Percentiles rank a stretch among this genome's conserved stretches.
phyloP scores from a whole-genome alignment of 139 green algal species.

The Coccomyxa sp. region DNA sequence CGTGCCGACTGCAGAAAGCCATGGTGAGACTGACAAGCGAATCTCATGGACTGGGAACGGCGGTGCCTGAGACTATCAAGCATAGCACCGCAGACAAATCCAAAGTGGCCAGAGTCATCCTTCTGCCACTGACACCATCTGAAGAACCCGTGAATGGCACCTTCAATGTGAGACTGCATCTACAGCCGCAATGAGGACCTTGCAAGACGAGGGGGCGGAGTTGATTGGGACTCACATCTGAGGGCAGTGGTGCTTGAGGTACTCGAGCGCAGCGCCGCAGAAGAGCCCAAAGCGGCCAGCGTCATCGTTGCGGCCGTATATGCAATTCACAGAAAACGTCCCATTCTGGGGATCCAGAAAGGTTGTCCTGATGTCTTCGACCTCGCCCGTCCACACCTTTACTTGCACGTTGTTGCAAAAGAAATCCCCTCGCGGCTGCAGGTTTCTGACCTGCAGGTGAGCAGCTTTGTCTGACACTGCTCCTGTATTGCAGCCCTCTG shows the following conservation, averaged over 20 bases:
- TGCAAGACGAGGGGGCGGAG: neutral
- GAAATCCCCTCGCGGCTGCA: conserved; percentile 66
- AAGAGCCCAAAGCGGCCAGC: conserved; percentile 84
- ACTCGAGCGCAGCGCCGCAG: conserved; percentile 86
- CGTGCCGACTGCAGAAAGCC: too few species aligned
- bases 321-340: conserved; percentile 84
- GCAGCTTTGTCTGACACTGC: too few species aligned
- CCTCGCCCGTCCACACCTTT: conserved; percentile 64
- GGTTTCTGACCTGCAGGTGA: conserved; percentile 29
- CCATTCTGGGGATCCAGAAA: conserved; percentile 77
- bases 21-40: too few species aligned
- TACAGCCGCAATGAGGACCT: too few species aligned
- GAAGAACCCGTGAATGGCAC: too few species aligned
- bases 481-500: too few species aligned
- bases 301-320: conserved; percentile 77
- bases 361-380: conserved; percentile 61
- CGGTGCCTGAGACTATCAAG: too few species aligned
- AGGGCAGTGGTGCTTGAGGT: conserved; percentile 61
- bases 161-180: too few species aligned
- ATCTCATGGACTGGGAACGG: too few species aligned
- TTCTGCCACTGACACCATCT: too few species aligned
- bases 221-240: conserved; percentile 5
- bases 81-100: too few species aligned
- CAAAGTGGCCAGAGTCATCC: too few species aligned
- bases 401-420: conserved; percentile 47